phyloP scores from a whole-genome alignment of 768 basidiomycete genomes.

The Melanogaster broomeanus region DNA sequence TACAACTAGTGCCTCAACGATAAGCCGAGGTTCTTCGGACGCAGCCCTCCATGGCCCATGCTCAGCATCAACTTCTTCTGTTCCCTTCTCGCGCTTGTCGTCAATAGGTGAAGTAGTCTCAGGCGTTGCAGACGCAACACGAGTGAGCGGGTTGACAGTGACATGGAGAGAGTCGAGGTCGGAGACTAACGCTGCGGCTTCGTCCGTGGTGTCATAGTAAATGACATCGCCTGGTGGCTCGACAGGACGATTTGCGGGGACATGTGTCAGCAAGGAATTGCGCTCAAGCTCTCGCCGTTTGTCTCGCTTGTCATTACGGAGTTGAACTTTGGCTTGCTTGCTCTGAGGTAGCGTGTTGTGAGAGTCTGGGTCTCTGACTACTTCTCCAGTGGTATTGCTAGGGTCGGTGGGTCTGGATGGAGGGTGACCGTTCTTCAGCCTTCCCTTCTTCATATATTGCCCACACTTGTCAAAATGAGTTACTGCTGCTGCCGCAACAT shows the following conservation, averaged over 20 bases:
- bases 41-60: conserved; percentile 1
- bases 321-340: conserved; percentile 33
- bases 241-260: conserved; percentile 1
- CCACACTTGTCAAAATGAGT: conserved; percentile 9
- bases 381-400: neutral
- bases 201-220: conserved; percentile 1
- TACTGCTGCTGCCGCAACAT: conserved; percentile 31
- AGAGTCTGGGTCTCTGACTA: neutral
- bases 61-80: conserved; percentile 8
- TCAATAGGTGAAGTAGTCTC: conserved; percentile 2
- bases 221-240: neutral
- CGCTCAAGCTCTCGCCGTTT: conserved; percentile 50
- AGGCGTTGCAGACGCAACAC: conserved; percentile 8
- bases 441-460: conserved; percentile 18
- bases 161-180: conserved; percentile 38
- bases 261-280: conserved; percentile 19
- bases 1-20: conserved; percentile 81
- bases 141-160: conserved; percentile 19
- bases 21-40: conserved; percentile 51
- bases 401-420: conserved; percentile 3
- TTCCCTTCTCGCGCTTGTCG: conserved; percentile 17
- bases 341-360: neutral
- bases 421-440: conserved; percentile 29
- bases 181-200: conserved; percentile 27
- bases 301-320: conserved; percentile 50